Conservation (phyloP, 2,329 filamentous ascomycete genomes). For the Amauroascus niger region DNA sequence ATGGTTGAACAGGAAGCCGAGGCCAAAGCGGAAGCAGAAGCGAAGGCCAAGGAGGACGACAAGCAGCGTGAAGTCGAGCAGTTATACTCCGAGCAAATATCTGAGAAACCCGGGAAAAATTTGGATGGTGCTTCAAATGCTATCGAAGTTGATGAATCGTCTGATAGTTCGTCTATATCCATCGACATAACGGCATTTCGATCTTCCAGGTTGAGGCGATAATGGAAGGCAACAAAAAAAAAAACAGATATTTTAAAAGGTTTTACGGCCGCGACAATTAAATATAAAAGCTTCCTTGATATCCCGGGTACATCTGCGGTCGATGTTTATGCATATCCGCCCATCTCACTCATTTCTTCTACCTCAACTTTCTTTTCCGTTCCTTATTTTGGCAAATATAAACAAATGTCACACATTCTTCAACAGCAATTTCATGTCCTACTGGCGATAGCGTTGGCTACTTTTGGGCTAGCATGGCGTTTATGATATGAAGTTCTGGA, state of each 20-base stretch:
- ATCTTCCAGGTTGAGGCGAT: constrained; percentile 21
- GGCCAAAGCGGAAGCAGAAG: constrained; percentile 14
- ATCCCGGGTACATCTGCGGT: neutral
- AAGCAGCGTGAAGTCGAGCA: constrained; percentile 9
- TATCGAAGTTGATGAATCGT: constrained; percentile 32
- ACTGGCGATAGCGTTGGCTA: constrained; percentile 7
- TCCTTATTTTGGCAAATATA: neutral
- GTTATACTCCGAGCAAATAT: neutral
- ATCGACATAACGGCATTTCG: constrained; percentile 31
- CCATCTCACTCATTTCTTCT: constrained; percentile 1
- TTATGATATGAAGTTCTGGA: constrained; percentile 7
- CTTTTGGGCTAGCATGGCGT: constrained; percentile 3
- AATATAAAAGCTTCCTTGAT: constrained; percentile 1
- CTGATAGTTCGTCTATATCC: constrained; percentile 28
- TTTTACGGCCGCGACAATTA: neutral
- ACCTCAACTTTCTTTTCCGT: neutral
- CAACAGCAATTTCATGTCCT: neutral
- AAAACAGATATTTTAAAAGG: neutral
- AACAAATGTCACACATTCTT: neutral
- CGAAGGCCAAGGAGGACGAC: constrained; percentile 10
- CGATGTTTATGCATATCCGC: neutral
- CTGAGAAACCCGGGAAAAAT: constrained; percentile 13
- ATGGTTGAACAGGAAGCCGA: constrained; percentile 19
- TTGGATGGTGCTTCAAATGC: constrained; percentile 17
- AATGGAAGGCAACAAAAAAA: neutral